Evolutionary conservation across 768 basidiomycete genomes (phyloP).

Genomic region (Xerocomellus amylosporus): DNA sequence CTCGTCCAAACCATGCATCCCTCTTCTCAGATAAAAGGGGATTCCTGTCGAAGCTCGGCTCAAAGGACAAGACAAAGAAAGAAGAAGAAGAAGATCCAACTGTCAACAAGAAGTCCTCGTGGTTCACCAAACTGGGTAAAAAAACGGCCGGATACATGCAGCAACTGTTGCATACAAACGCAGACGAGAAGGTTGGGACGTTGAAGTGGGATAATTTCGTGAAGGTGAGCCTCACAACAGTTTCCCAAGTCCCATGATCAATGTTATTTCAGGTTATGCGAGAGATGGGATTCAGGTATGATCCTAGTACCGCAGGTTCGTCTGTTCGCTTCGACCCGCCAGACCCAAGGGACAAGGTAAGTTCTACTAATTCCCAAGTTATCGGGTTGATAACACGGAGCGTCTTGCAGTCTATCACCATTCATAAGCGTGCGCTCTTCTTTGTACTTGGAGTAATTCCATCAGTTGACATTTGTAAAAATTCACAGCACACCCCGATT

Average conservation of each 20-base stretch:
- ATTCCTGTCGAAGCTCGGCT: constrained; percentile 49
- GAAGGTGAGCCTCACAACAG: constrained; percentile 43
- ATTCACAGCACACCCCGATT: constrained; percentile 66
- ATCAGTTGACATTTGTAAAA: background rate
- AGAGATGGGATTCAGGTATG: constrained; percentile 74
- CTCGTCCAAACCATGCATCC: constrained; percentile 57
- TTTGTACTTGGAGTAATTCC: background rate
- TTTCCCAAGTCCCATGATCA: background rate
- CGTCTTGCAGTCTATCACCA: constrained; percentile 55
- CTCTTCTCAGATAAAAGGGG: constrained; percentile 45
- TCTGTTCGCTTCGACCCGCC: constrained; percentile 83
- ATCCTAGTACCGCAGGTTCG: constrained; percentile 75
- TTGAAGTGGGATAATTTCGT: constrained; percentile 83
- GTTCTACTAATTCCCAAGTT: constrained; percentile 10
- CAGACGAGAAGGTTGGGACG: constrained; percentile 54
- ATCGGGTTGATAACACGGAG: constrained; percentile 1
- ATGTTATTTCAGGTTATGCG: constrained; percentile 56
- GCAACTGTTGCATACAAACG: constrained; percentile 56
- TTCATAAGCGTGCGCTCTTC: constrained; percentile 63
- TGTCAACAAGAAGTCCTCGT: constrained; percentile 43
- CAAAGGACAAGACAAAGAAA: constrained; percentile 30
- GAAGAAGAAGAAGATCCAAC: constrained; percentile 30
- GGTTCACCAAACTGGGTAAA: constrained; percentile 58
- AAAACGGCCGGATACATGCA: constrained; percentile 61
- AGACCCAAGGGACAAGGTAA: constrained; percentile 44